Evolutionary conservation across 2,329 filamentous ascomycete genomes (phyloP).

Genomic region (Westerdykella sp.): DNA sequence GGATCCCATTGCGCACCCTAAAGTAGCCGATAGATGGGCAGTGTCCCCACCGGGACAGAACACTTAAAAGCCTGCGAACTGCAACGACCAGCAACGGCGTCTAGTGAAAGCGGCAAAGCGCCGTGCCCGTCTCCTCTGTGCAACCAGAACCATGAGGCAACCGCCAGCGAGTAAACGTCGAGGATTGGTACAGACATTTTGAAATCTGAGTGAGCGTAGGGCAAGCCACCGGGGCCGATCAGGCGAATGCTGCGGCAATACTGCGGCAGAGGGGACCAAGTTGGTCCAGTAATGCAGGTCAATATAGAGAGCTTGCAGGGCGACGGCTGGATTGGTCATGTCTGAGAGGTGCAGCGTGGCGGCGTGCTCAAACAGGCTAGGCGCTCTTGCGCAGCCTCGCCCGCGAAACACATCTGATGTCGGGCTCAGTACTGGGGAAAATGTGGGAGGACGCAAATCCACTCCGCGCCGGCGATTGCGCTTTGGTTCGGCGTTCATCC

Average conservation of each 20-base stretch:
- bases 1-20: constrained; percentile 26
- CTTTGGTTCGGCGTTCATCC: background rate
- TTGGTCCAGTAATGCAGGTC: background rate
- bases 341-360: constrained; percentile 1
- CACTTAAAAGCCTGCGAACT: too few relatives aligned
- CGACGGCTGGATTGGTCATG: background rate
- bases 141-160: too few relatives aligned
- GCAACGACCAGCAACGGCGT: too few relatives aligned
- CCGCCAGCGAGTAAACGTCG: constrained; percentile 3
- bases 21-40: background rate
- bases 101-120: background rate
- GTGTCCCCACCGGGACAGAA: background rate
- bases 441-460: background rate
- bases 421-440: background rate
- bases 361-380: constrained; percentile 2
- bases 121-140: background rate
- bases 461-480: background rate
- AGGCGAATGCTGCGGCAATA: background rate
- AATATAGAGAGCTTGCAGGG: constrained; percentile 3
- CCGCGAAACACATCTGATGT: background rate
- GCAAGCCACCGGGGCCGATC: background rate
- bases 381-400: constrained; percentile 7
- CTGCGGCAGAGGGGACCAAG: background rate
- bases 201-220: background rate
- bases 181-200: background rate